These are phyloP conservation scores for Canavalia ensiformis DNA, from an alignment of 306 rosid species.

Conservation along the genomic window DNA sequence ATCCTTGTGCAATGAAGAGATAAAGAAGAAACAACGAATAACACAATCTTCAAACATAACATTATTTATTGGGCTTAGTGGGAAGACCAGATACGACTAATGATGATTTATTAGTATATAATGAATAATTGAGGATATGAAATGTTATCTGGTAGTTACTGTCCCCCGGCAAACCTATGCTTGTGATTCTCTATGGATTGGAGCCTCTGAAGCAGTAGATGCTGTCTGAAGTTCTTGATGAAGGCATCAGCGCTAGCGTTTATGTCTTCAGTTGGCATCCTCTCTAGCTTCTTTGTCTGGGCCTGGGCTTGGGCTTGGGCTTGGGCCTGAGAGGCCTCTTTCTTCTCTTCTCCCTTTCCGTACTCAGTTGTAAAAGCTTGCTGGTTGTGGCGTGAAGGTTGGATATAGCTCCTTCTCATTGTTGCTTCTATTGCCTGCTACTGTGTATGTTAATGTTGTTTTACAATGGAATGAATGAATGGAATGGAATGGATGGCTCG, in stretches of 20 bases:
- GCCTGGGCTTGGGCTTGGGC: too few relatives aligned
- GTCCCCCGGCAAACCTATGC: slow-evolving; percentile 69
- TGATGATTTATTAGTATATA: not conserved
- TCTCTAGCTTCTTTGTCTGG: slow-evolving; percentile 59
- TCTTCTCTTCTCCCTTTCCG: slow-evolving; percentile 47
- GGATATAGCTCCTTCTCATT: slow-evolving; percentile 51
- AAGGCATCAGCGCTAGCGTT: slow-evolving; percentile 83
- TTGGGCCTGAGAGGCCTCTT: slow-evolving; percentile 20
- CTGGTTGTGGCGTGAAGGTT: slow-evolving; percentile 27
- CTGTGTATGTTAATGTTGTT: slow-evolving; percentile 13
- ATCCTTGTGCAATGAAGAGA: too few relatives aligned
- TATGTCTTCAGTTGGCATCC: slow-evolving; percentile 66
- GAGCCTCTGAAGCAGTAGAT: slow-evolving; percentile 81
- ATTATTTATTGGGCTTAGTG: too few relatives aligned
- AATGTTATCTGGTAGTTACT: not conserved
- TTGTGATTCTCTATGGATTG: slow-evolving; percentile 84
- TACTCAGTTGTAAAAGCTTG: slow-evolving; percentile 17
- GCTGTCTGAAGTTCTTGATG: slow-evolving; percentile 88
- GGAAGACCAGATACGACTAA: not conserved
- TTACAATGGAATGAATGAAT: slow-evolving; percentile 29
- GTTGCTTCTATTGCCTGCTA: slow-evolving; percentile 5
- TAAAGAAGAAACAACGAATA: too few relatives aligned
- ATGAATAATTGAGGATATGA: too few relatives aligned
- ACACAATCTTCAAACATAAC: not conserved
- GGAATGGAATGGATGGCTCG: not conserved